These are phyloP conservation scores for Metarhizium robertsii DNA, from an alignment of 2,329 filamentous ascomycete species.

Conservation along the genomic window DNA sequence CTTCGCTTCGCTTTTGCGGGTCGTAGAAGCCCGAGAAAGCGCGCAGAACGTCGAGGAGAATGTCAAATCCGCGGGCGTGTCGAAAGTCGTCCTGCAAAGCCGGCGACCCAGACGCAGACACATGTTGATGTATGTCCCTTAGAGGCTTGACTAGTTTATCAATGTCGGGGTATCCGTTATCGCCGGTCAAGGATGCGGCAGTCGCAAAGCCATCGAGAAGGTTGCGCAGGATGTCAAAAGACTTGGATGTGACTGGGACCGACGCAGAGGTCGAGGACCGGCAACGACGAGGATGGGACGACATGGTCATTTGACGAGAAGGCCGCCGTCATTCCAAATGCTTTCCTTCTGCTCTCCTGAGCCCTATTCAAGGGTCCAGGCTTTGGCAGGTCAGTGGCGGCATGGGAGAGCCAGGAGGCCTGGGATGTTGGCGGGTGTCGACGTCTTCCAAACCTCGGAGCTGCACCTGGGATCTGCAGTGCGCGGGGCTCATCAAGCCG, in stretches of 20 bases:
- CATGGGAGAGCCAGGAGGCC: constrained; percentile 22
- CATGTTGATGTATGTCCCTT: constrained; percentile 56
- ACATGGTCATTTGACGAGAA: constrained; percentile 31
- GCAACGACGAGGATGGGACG: constrained; percentile 45
- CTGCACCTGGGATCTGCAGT: constrained; percentile 10
- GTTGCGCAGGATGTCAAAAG: constrained; percentile 46
- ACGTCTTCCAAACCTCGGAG: neutral
- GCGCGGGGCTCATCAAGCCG: constrained; percentile 16
- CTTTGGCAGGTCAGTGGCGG: constrained; percentile 18
- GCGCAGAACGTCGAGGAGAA: constrained; percentile 58
- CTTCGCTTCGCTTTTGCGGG: constrained; percentile 47
- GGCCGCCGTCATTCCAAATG: constrained; percentile 10
- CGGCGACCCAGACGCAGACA: constrained; percentile 38
- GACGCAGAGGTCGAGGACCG: constrained; percentile 57
- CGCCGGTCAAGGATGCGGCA: constrained; percentile 21
- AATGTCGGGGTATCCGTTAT: constrained; percentile 38
- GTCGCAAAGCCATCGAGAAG: constrained; percentile 39
- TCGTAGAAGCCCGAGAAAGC: constrained; percentile 70
- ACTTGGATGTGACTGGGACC: constrained; percentile 46
- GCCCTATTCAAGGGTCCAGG: constrained; percentile 29
- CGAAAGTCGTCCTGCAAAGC: constrained; percentile 72
- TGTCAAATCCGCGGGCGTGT: constrained; percentile 68
- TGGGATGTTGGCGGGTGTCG: neutral
- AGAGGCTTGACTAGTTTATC: constrained; percentile 44
- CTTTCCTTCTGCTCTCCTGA: constrained; percentile 15